These are phyloP conservation scores for Chlorokybus atmophyticus DNA, from an alignment of 139 green algal species.

Conservation along the genomic window DNA sequence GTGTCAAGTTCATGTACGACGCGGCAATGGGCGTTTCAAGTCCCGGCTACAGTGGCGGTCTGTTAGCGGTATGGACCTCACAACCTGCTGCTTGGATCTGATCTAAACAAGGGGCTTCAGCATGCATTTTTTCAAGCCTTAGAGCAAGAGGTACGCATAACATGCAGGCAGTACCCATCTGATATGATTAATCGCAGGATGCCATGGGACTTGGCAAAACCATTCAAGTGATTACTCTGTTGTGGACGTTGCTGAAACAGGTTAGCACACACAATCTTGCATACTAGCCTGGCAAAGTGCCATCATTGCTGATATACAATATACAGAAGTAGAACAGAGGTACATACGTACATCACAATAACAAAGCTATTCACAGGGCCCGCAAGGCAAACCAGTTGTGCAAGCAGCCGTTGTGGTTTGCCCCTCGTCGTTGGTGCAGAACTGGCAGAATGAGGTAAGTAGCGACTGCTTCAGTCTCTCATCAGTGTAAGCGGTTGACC, in stretches of 20 bases:
- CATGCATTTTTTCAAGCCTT: no score
- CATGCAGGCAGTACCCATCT: no score
- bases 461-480: background rate
- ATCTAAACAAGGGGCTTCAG: no score
- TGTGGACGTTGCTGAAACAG: slow-evolving; percentile 76
- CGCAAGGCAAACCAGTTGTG: slow-evolving; percentile 39
- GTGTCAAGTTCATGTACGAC: background rate
- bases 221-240: slow-evolving; percentile 69
- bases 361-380: slow-evolving; percentile 7
- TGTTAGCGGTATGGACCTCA: no score
- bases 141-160: no score
- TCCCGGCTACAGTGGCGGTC: background rate
- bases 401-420: slow-evolving; percentile 83
- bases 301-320: background rate
- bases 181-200: background rate
- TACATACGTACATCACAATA: background rate
- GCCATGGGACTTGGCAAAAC: slow-evolving; percentile 27
- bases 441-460: slow-evolving; percentile 89
- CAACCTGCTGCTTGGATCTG: no score
- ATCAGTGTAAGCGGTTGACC: background rate
- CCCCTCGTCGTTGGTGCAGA: slow-evolving; percentile 85
- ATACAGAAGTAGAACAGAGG: background rate
- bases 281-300: no score
- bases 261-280: no score
- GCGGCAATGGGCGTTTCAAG: background rate